phyloP scores from a whole-genome alignment of 2,329 filamentous ascomycete species.

The Pyrenophora teres region DNA sequence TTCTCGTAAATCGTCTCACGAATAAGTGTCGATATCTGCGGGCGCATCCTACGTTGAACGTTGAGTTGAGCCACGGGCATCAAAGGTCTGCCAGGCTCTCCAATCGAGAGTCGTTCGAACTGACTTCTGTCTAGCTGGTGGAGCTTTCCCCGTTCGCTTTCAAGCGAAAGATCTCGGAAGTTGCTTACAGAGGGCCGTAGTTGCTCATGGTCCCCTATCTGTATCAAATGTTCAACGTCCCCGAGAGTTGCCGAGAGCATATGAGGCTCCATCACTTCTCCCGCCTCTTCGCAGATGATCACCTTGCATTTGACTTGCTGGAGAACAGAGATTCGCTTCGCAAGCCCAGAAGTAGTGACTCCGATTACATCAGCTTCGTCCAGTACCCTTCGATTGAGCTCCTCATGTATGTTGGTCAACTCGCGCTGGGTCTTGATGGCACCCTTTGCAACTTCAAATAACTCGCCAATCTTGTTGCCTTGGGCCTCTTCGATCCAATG shows the following conservation, averaged over 20 bases:
- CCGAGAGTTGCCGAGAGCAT: conserved; percentile 64
- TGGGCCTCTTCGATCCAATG: conserved; percentile 25
- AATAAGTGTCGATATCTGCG: conserved; percentile 64
- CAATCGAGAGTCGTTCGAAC: conserved; percentile 63
- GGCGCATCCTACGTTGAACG: conserved; percentile 69
- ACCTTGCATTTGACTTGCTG: conserved; percentile 59
- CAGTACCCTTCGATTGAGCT: conserved; percentile 49
- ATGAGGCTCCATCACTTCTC: conserved; percentile 69
- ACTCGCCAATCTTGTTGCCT: conserved; percentile 12
- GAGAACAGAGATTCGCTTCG: conserved; percentile 59
- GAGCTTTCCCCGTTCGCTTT: conserved; percentile 53
- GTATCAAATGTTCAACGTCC: conserved; percentile 63
- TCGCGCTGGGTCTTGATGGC: conserved; percentile 11
- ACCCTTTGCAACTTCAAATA: conserved; percentile 19
- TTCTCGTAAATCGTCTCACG: conserved; percentile 61
- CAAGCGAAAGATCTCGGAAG: conserved; percentile 56
- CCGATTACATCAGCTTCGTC: conserved; percentile 59
- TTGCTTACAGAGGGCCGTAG: conserved; percentile 64
- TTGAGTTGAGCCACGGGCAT: conserved; percentile 51
- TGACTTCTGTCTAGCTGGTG: conserved; percentile 64
- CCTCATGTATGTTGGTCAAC: conserved; percentile 36
- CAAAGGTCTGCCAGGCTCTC: conserved; percentile 21
- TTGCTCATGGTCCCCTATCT: conserved; percentile 68
- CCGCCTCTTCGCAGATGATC: conserved; percentile 70
- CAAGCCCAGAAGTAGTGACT: conserved; percentile 64